These are phyloP conservation scores for Boletus rubropictus DNA, from an alignment of 768 basidiomycete species.

Conservation along the genomic window DNA sequence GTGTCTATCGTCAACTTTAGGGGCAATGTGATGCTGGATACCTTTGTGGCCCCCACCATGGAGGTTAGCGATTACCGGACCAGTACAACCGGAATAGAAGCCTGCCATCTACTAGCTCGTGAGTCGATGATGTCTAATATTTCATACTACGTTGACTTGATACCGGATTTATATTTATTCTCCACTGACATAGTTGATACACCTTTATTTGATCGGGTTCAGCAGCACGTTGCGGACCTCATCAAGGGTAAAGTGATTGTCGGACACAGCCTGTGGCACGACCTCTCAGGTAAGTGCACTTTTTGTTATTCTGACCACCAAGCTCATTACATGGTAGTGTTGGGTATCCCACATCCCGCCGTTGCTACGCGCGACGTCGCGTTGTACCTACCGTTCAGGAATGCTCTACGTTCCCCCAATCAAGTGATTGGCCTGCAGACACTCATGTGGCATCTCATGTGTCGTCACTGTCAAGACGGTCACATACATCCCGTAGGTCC, in stretches of 20 bases:
- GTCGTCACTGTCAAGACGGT: slow-evolving; percentile 67
- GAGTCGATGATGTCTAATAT: slow-evolving; percentile 11
- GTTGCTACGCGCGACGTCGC: slow-evolving; percentile 76
- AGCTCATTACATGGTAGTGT: slow-evolving; percentile 41
- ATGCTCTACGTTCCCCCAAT: slow-evolving; percentile 58
- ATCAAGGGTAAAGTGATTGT: slow-evolving; percentile 69
- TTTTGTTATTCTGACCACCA: neutral
- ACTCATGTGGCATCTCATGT: slow-evolving; percentile 78
- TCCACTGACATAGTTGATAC: slow-evolving; percentile 25
- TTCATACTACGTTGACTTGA: neutral
- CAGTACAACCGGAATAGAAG: slow-evolving; percentile 50
- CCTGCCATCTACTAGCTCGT: slow-evolving; percentile 38
- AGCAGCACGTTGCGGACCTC: slow-evolving; percentile 57
- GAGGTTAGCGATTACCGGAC: slow-evolving; percentile 72
- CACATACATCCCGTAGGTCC: slow-evolving; percentile 64
- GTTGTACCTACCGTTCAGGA: slow-evolving; percentile 74
- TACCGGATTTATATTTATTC: slow-evolving; percentile 1
- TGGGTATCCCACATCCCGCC: slow-evolving; percentile 76
- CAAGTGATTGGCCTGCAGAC: slow-evolving; percentile 72
- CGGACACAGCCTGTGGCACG: slow-evolving; percentile 76
- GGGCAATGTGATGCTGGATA: slow-evolving; percentile 56
- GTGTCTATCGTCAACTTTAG: slow-evolving; percentile 51
- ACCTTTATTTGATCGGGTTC: slow-evolving; percentile 58
- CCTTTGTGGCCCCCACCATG: slow-evolving; percentile 61
- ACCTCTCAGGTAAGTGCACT: slow-evolving; percentile 56